A percentile compares a stretch with the other conserved stretches of the same genome.
Evolutionary conservation across 2,329 filamentous ascomycete genomes (phyloP).

Genomic region (Cordyceps sp.): DNA sequence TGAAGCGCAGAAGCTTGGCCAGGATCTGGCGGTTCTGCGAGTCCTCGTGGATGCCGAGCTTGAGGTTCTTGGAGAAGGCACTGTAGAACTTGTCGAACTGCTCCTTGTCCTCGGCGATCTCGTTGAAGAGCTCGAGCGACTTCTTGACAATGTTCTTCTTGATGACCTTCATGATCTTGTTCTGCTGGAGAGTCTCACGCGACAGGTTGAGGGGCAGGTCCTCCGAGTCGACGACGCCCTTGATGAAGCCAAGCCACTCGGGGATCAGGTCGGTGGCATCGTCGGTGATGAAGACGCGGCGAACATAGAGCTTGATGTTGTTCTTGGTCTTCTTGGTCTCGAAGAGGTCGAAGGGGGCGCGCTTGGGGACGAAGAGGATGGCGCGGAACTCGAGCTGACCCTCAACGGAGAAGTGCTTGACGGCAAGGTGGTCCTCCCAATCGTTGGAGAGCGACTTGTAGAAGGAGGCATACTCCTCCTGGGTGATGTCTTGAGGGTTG

Average conservation of each 20-base stretch:
- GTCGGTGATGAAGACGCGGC: conserved; percentile 99
- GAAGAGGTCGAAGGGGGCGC: conserved; percentile 97
- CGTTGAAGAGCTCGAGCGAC: conserved; percentile 96
- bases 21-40: conserved; percentile 86
- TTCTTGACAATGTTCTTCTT: conserved; percentile 99
- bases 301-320: conserved; percentile 99
- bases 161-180: conserved; percentile 99
- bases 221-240: conserved; percentile 99
- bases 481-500: conserved; percentile 86
- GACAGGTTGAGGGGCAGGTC: conserved; percentile 98
- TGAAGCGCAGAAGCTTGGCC: conserved; percentile 97
- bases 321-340: conserved; percentile 99
- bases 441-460: conserved; percentile 99
- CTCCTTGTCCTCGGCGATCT: conserved; percentile 99
- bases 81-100: conserved; percentile 99
- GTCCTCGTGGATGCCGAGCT: conserved; percentile 99
- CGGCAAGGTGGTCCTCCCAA: conserved; percentile 97
- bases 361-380: conserved; percentile 99
- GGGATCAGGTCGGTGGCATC: conserved; percentile 98
- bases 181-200: conserved; percentile 99
- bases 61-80: conserved; percentile 99
- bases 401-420: conserved; percentile 99
- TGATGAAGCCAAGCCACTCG: conserved; percentile 98
- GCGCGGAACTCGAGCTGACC: conserved; percentile 99
- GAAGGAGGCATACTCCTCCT: conserved; percentile 96